These are phyloP conservation scores for Musa schizocarpa DNA, from an alignment of 176 grass and related monocot genomes.

Conservation along the genomic window DNA sequence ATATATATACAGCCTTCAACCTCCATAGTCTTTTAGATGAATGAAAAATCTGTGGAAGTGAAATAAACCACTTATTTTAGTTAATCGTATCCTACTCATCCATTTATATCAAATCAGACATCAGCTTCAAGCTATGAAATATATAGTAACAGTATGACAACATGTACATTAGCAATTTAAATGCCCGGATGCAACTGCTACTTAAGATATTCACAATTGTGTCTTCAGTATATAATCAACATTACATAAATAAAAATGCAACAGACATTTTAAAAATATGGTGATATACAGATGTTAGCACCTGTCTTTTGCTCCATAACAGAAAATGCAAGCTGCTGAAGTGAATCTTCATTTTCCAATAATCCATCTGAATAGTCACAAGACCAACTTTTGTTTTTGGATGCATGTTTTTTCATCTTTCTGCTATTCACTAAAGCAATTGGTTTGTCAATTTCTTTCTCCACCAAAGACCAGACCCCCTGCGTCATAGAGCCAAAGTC, in stretches of 20 bases:
- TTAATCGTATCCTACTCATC: too few species aligned
- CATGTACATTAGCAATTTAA: too few species aligned
- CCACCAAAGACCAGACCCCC: slow-evolving; percentile 48
- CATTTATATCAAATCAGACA: too few species aligned
- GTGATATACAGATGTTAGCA: slow-evolving; percentile 11
- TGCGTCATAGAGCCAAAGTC: slow-evolving; percentile 27
- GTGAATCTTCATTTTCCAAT: slow-evolving; percentile 5
- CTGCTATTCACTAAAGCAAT: neutral
- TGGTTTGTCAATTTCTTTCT: slow-evolving; percentile 33
- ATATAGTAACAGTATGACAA: too few species aligned
- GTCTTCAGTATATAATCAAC: too few species aligned
- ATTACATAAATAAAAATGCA: neutral
- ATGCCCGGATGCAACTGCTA: too few species aligned
- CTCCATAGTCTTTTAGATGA: too few species aligned
- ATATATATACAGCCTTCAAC: too few species aligned
- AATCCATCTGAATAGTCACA: neutral
- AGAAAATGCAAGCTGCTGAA: slow-evolving; percentile 41
- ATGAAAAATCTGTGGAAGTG: too few species aligned
- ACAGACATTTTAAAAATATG: neutral
- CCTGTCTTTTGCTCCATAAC: slow-evolving; percentile 50
- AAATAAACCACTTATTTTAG: too few species aligned
- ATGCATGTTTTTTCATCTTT: slow-evolving; percentile 4
- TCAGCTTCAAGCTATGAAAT: too few species aligned
- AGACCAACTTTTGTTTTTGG: neutral
- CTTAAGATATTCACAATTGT: too few species aligned